These are phyloP conservation scores for Magnolia kwangsiensis DNA, from an alignment of 164 flowering plant genomes.

Conservation along the genomic window DNA sequence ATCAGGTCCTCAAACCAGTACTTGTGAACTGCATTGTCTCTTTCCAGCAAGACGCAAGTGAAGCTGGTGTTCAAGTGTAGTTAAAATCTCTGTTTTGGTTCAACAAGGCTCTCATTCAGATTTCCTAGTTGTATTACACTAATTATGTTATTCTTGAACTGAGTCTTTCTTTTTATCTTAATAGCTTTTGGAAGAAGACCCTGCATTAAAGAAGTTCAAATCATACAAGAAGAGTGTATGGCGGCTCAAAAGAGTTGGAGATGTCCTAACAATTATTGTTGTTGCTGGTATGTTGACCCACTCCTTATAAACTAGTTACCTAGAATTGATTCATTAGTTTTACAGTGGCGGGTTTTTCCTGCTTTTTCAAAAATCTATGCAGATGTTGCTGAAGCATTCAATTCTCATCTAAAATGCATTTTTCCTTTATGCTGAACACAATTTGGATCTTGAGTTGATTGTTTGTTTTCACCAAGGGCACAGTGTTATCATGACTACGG, in stretches of 20 bases:
- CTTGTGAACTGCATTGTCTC: not conserved
- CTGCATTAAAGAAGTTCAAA: conserved; percentile 66
- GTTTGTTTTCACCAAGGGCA: too few species aligned
- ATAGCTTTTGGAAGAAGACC: conserved; percentile 80
- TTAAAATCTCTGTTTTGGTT: not conserved
- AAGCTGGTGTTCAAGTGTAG: not conserved
- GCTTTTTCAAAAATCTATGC: not conserved
- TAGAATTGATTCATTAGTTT: not conserved
- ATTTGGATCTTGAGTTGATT: too few species aligned
- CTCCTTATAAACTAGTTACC: not conserved
- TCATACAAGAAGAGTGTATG: conserved; percentile 55
- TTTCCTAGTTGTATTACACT: not conserved
- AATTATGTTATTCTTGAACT: not conserved
- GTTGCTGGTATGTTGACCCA: conserved; percentile 57
- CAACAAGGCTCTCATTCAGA: not conserved
- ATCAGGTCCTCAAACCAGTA: not conserved
- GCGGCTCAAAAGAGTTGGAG: conserved; percentile 59
- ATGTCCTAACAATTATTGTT: conserved; percentile 63
- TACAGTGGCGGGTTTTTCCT: not conserved
- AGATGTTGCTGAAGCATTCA: not conserved
- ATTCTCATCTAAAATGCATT: too few species aligned
- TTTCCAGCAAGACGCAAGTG: not conserved
- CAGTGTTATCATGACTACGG: too few species aligned
- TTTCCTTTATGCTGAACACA: too few species aligned
- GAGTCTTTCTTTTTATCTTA: not conserved